Evolutionary conservation across 2,329 filamentous ascomycete genomes (phyloP).

Genomic region (Helotiales sp.): DNA sequence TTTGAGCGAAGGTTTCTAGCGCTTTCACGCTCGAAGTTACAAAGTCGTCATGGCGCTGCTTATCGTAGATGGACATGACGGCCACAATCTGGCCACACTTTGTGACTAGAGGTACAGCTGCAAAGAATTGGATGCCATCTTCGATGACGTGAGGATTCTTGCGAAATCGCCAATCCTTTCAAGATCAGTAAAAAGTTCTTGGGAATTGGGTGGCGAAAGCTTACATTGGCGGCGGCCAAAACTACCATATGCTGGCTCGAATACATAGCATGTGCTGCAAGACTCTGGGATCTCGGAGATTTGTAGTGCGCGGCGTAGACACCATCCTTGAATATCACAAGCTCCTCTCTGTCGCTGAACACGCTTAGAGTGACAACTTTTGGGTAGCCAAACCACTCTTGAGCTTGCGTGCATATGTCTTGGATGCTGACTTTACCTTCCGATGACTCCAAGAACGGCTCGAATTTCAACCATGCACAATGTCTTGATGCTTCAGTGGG

Average conservation of each 20-base stretch:
- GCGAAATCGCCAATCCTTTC: background rate
- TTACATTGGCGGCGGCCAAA: background rate
- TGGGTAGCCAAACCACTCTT: background rate
- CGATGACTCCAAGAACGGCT: background rate
- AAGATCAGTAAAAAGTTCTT: background rate
- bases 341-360: background rate
- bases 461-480: background rate
- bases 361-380: background rate
- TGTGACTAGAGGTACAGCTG: background rate
- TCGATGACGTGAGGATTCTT: background rate
- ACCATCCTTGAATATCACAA: background rate
- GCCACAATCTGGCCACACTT: background rate
- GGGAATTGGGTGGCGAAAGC: background rate
- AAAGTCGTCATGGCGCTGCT: background rate
- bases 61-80: background rate
- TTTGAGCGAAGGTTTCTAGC: background rate
- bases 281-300: background rate
- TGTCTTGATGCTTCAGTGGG: background rate
- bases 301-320: background rate
- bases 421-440: no score
- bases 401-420: no score
- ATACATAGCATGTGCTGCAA: background rate
- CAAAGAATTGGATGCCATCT: background rate
- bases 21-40: background rate
- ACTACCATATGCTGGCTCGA: background rate